Evolutionary conservation across 1,284 basidiomycete genomes (phyloP), one percentile per base, ranked within the genome.

Genomic region (Cutaneotrichosporon cavernicola): DNA sequence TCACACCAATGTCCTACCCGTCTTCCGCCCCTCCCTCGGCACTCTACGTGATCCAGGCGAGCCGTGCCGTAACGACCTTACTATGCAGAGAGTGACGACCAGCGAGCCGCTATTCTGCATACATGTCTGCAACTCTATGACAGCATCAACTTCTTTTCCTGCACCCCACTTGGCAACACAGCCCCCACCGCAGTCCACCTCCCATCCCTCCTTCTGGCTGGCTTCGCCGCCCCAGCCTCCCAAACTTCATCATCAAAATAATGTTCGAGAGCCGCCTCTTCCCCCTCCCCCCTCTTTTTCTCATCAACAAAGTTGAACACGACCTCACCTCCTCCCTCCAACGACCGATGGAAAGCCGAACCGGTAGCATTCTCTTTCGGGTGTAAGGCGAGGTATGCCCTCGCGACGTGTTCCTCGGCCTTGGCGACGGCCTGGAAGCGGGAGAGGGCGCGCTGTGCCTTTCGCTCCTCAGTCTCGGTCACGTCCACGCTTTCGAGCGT

Each of bases 391-490:
- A 75, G 49, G 56, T 77, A 77, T 11, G 70, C 71, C 51, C 60
- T 53, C 6, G 69, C 76, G 1, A 78, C 70, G 4, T 62, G 63
- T 36, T 64, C 63, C 68, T 77, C 76, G 1, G 69, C 72, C 59
- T 79, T 79, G 11, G 75, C 76, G 26, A 80, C 40, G 0, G 76
- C 64, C 66, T 79, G 78, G 63, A 80, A 80, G 57, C 77, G 67
- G 61, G 76, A 76, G 16, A 78, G 46, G 31, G 66, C 59, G 26
- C 72, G 60, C 61, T 74, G 70, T 53, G 63, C 46, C 49, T 62
- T 53, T 57, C 76, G 63, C 9, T 59, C 52, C 32, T 58, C 60
- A 11, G 56, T 58, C 18, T 67, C 62, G 21, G 69, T 70, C 32
- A 64, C 31, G 60, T 58, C 58, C 36, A 30, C 38, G 38, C 55